Base-by-base conservation (phyloP, 257 asterid species). In the Leonotis leonurus region DNA sequence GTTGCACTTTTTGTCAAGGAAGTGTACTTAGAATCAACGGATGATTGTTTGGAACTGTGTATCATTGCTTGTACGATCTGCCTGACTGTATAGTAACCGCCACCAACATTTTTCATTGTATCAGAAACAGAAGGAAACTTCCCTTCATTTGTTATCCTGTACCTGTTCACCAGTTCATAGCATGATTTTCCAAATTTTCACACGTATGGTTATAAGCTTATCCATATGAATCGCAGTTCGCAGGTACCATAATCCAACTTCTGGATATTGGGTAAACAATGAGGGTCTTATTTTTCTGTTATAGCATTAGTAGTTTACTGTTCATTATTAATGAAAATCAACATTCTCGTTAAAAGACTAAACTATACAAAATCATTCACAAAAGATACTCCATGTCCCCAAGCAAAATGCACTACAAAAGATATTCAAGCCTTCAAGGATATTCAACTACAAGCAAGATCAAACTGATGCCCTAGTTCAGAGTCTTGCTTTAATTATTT, bases 131-230 rank as follows among this genome's bases (percentile, higher is more conserved):
- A 35, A 35, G 98, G 96, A 78, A 85, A 90, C 73, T 88, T 88
- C 81, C 98, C 98, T 4, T 70, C 82, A 69, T 84, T 83, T 76
- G 78, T 58, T 71, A 72, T 77, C 83, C 80, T 82, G 74, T 85
- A 88, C 72, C 98, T 85, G 83, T 70, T 29, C 29, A 74, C 74
- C 70, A 66, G 21, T 45, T 7, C 9, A 64, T 43, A 58, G 53
- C 40, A 52, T 39, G 14, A 30, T 49, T 44, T 65, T 62, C 55
- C 22, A 49, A 60, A 60, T 26, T 35, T 65, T 56, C 37, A 20
- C 22, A 25, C 13, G 62, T 13, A 45, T 55, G 43, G 6, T 41
- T n/a, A 55, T 61, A 29, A 37, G 20, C 20, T 54, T 46, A 43
- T 14, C 16, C 25, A 20, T 5, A 45, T 16, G 1, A 27, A 22